Percentiles rank a stretch among this genome's conserved stretches.
phyloP scores from a whole-genome alignment of 768 basidiomycete species.

The Tulasnella sp. region DNA sequence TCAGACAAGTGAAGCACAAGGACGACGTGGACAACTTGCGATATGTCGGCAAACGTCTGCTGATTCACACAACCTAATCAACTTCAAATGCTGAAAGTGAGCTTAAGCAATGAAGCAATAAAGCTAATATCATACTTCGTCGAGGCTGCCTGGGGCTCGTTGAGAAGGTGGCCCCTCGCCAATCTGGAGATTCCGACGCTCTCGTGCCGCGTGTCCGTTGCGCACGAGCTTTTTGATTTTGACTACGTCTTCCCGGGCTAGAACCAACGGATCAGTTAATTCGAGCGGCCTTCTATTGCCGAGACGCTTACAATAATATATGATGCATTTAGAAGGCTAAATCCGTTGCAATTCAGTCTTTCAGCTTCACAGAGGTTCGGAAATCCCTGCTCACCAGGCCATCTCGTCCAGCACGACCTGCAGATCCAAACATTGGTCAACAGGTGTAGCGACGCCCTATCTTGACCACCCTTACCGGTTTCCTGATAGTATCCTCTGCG shows the following conservation, averaged over 20 bases:
- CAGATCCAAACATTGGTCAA: neutral
- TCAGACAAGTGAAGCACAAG: slow-evolving; percentile 19
- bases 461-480: slow-evolving; percentile 58
- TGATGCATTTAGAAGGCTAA: slow-evolving; percentile 76
- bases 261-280: neutral
- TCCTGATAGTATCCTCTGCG: slow-evolving; percentile 80
- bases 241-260: slow-evolving; percentile 76
- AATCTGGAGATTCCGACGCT: slow-evolving; percentile 47
- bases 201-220: slow-evolving; percentile 52
- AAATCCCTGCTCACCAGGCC: slow-evolving; percentile 56
- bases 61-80: slow-evolving; percentile 62
- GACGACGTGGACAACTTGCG: slow-evolving; percentile 48
- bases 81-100: slow-evolving; percentile 42
- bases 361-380: neutral
- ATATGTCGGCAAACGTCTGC: slow-evolving; percentile 67
- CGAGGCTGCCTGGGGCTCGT: slow-evolving; percentile 65
- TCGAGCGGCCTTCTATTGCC: neutral
- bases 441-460: neutral
- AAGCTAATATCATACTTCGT: slow-evolving; percentile 51
- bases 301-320: slow-evolving; percentile 71
- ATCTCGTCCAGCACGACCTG: slow-evolving; percentile 80
- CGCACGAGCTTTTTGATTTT: slow-evolving; percentile 59
- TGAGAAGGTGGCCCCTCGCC: slow-evolving; percentile 68
- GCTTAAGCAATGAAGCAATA: neutral
- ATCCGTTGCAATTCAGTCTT: neutral